Percentiles rank a stretch among this genome's conserved stretches.
These are phyloP conservation scores for Begonia peltatifolia DNA, from an alignment of 306 rosid genomes.

Conservation along the genomic window DNA sequence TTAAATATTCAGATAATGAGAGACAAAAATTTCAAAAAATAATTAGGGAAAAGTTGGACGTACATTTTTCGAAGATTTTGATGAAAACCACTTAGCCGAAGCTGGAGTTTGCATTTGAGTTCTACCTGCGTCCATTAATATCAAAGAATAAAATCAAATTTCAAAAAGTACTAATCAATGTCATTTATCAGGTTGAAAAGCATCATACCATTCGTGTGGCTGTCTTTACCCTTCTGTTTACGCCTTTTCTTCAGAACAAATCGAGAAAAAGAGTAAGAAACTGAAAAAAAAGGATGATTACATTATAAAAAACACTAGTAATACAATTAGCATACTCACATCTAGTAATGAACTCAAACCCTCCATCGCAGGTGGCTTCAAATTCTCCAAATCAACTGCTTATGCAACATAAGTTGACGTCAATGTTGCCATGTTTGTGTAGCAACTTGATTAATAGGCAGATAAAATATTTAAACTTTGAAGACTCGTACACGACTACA, in stretches of 20 bases:
- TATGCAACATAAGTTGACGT: background rate
- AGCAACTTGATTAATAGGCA: too few relatives aligned
- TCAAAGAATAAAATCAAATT: too few relatives aligned
- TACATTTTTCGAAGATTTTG: slow-evolving; percentile 64
- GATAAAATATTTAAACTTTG: slow-evolving; percentile 1
- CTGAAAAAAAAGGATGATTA: background rate
- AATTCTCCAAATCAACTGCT: slow-evolving; percentile 44
- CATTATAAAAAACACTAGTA: background rate
- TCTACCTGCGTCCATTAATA: too few relatives aligned
- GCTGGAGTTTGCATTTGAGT: slow-evolving; percentile 6
- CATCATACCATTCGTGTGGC: background rate
- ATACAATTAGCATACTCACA: slow-evolving; percentile 25
- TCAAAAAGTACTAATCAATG: too few relatives aligned
- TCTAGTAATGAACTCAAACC: slow-evolving; percentile 46
- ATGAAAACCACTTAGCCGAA: slow-evolving; percentile 48
- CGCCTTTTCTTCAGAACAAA: background rate
- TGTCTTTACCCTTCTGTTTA: background rate
- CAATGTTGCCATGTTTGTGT: too few relatives aligned
- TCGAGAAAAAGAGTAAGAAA: background rate
- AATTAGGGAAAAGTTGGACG: too few relatives aligned
- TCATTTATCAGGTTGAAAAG: too few relatives aligned
- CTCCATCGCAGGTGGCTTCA: slow-evolving; percentile 64
- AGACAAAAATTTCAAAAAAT: too few relatives aligned
- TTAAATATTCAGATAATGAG: too few relatives aligned
- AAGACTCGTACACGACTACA: background rate